These are phyloP conservation scores for Clathrospora elynae DNA, from an alignment of 2,329 filamentous ascomycete genomes.

Conservation along the genomic window DNA sequence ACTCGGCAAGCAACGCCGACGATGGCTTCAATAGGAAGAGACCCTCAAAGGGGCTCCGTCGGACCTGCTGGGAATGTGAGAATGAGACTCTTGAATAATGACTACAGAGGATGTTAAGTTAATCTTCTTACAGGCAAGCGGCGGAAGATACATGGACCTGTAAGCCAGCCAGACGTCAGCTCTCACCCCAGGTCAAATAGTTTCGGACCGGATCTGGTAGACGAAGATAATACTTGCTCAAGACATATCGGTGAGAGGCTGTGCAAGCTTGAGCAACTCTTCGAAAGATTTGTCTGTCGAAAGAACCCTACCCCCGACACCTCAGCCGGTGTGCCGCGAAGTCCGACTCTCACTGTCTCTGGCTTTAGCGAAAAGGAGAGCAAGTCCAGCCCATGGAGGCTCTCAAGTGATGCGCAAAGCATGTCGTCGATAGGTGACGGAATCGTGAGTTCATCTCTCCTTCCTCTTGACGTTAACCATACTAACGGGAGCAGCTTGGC, in stretches of 20 bases:
- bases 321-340: constrained; percentile 18
- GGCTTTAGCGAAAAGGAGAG: constrained; percentile 29
- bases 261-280: constrained; percentile 43
- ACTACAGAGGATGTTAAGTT: constrained; percentile 7
- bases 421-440: constrained; percentile 37
- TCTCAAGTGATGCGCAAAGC: constrained; percentile 33
- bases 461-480: constrained; percentile 1
- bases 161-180: constrained; percentile 20
- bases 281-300: constrained; percentile 45
- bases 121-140: constrained; percentile 40
- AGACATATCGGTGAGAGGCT: constrained; percentile 42
- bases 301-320: constrained; percentile 24
- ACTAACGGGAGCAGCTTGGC: constrained; percentile 32
- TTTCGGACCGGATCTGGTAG: constrained; percentile 19
- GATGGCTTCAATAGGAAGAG: constrained; percentile 32
- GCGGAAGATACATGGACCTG: constrained; percentile 28
- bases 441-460: constrained; percentile 32
- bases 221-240: constrained; percentile 30
- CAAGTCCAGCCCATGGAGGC: constrained; percentile 25
- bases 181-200: constrained; percentile 19
- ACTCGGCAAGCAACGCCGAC: constrained; percentile 22
- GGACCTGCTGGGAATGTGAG: constrained; percentile 47
- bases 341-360: constrained; percentile 25
- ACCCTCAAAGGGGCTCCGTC: constrained; percentile 32
- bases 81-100: constrained; percentile 2